Percentiles rank a stretch among this genome's conserved stretches.
Conservation (phyloP, 2,329 filamentous ascomycete species). For the Pyrenochaeta sp. region DNA sequence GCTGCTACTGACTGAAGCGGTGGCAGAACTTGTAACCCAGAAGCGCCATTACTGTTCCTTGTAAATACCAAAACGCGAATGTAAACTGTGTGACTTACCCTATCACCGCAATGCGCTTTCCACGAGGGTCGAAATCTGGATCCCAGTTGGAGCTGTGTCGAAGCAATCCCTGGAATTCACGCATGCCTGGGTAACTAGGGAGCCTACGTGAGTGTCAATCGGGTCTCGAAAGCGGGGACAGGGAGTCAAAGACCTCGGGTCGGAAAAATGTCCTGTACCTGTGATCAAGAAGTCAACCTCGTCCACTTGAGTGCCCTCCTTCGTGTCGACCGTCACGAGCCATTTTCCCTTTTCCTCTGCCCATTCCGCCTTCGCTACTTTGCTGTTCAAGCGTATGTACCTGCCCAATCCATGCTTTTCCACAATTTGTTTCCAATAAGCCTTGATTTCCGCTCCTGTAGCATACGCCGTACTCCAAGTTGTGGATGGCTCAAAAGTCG, state of each 20-base stretch:
- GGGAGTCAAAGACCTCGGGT: too few relatives aligned
- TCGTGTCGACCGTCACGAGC: conserved; percentile 66
- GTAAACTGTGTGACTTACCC: conserved; percentile 27
- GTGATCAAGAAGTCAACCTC: conserved; percentile 37
- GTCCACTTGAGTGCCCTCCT: conserved; percentile 49
- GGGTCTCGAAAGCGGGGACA: too few relatives aligned
- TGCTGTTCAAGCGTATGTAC: conserved; percentile 42
- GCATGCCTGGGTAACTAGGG: conserved; percentile 9
- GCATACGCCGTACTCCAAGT: conserved; percentile 48
- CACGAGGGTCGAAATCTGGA: conserved; percentile 60
- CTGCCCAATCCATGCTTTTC: conserved; percentile 43
- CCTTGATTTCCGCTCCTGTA: conserved; percentile 42
- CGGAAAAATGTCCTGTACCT: conserved; percentile 15
- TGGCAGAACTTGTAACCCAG: conserved; percentile 67
- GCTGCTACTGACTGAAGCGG: conserved; percentile 61
- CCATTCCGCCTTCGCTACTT: conserved; percentile 44
- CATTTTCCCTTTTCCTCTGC: conserved; percentile 59
- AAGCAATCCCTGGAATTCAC: conserved; percentile 16
- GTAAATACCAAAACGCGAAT: background rate
- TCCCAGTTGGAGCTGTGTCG: conserved; percentile 20
- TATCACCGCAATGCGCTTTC: conserved; percentile 7
- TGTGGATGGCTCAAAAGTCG: conserved; percentile 48
- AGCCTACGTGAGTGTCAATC: too few relatives aligned
- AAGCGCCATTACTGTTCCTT: conserved; percentile 58
- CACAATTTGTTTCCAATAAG: conserved; percentile 44